Percentiles rank a stretch among this genome's conserved stretches.
These are phyloP conservation scores for Irpex lacteus DNA, from an alignment of 1,284 basidiomycete species.

Conservation along the genomic window DNA sequence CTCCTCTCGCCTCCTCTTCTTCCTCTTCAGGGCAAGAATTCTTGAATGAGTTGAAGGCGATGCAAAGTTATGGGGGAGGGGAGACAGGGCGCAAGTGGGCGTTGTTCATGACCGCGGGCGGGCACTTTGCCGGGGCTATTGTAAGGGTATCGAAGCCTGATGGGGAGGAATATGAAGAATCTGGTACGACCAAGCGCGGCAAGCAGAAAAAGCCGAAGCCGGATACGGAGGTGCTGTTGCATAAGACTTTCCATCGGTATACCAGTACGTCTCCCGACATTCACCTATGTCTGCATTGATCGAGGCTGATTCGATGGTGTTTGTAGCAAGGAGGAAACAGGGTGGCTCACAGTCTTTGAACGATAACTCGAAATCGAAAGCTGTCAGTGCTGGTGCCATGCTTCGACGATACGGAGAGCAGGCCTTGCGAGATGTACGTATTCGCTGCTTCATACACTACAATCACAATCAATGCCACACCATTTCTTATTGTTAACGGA, in stretches of 20 bases:
- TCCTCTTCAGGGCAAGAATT: conserved; percentile 34
- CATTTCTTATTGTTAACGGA: too few relatives aligned
- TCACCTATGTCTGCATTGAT: too few relatives aligned
- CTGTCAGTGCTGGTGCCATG: conserved; percentile 93
- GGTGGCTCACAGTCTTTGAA: conserved; percentile 93
- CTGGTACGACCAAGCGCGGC: conserved; percentile 46
- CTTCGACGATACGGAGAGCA: conserved; percentile 95
- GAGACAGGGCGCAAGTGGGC: conserved; percentile 82
- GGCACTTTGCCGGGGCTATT: conserved; percentile 94
- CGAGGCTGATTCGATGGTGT: not conserved
- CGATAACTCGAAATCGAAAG: conserved; percentile 90
- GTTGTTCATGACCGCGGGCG: conserved; percentile 94
- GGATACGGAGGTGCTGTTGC: conserved; percentile 78
- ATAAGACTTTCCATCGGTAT: conserved; percentile 99
- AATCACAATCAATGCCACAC: not conserved
- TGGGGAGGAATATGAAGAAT: conserved; percentile 40
- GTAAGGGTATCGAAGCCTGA: conserved; percentile 63
- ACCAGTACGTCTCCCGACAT: conserved; percentile 92
- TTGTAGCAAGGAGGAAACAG: conserved; percentile 89
- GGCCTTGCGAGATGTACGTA: conserved; percentile 80
- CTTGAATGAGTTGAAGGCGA: conserved; percentile 55
- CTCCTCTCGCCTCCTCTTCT: conserved; percentile 27
- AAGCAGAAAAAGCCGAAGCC: conserved; percentile 60
- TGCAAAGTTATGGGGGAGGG: conserved; percentile 53
- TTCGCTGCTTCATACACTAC: too few relatives aligned